Conservation (phyloP, 2,329 filamentous ascomycete genomes). For the Diaporthe sp. region DNA sequence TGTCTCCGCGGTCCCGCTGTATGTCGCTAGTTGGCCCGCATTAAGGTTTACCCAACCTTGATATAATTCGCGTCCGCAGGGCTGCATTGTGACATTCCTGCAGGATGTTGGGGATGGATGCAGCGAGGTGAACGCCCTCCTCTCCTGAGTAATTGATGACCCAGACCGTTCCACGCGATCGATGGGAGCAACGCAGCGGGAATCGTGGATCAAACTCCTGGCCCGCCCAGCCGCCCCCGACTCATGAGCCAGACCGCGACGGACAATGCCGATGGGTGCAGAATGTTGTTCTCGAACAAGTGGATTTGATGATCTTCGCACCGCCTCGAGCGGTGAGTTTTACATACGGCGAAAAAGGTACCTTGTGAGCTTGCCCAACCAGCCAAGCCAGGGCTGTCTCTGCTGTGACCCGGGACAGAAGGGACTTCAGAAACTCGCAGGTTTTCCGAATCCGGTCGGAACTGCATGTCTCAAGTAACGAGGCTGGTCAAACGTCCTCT, state of each 20-base stretch:
- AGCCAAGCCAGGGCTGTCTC: constrained; percentile 1
- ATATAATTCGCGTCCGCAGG: constrained; percentile 7
- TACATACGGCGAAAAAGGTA: constrained; percentile 2
- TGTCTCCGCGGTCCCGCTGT: neutral
- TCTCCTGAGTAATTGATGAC: constrained; percentile 31
- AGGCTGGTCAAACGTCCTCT: constrained; percentile 6
- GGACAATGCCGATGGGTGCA: constrained; percentile 16
- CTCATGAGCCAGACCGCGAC: constrained; percentile 17
- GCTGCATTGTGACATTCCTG: constrained; percentile 22
- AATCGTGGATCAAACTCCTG: constrained; percentile 8
- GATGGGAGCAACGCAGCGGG: constrained; percentile 6
- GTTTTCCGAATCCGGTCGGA: constrained; percentile 10
- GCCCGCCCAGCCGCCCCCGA: neutral
- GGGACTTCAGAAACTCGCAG: neutral
- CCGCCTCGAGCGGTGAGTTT: constrained; percentile 23
- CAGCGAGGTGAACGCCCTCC: neutral
- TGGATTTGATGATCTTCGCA: constrained; percentile 17
- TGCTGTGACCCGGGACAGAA: neutral
- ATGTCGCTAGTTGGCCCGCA: neutral
- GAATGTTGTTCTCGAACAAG: constrained; percentile 14
- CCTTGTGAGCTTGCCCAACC: no score
- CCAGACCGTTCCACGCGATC: constrained; percentile 26
- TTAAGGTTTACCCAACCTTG: constrained; percentile 10
- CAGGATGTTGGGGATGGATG: constrained; percentile 18
- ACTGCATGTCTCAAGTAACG: constrained; percentile 23